Evolutionary conservation across 2,329 filamentous ascomycete species (phyloP).

Genomic region (Ceratocystis destructans): DNA sequence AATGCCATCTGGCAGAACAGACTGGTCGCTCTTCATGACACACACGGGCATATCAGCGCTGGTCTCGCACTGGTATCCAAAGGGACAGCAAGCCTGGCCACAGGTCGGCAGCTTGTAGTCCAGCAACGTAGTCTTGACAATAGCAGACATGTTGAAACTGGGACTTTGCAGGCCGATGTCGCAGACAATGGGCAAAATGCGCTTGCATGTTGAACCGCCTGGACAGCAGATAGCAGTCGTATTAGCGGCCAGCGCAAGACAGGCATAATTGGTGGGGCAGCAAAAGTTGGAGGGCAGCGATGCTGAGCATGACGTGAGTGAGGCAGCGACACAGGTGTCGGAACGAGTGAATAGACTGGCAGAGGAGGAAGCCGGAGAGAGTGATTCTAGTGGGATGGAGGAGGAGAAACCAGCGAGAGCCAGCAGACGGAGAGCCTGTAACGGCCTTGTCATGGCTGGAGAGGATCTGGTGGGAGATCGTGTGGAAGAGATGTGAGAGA

Average conservation of each 20-base stretch:
- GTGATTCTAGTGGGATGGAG: slow-evolving; percentile 31
- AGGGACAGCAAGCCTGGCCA: slow-evolving; percentile 52
- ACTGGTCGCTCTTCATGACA: slow-evolving; percentile 38
- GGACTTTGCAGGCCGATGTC: slow-evolving; percentile 48
- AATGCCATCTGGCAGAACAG: slow-evolving; percentile 26
- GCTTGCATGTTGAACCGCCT: slow-evolving; percentile 39
- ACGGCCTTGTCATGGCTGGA: slow-evolving; percentile 24
- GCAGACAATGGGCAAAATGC: slow-evolving; percentile 51
- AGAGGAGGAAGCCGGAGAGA: slow-evolving; percentile 23
- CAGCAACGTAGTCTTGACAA: slow-evolving; percentile 53
- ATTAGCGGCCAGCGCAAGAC: slow-evolving; percentile 46
- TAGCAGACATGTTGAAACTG: slow-evolving; percentile 39
- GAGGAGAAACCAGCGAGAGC: slow-evolving; percentile 26
- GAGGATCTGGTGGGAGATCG: slow-evolving; percentile 21
- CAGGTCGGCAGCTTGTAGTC: slow-evolving; percentile 43
- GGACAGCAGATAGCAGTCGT: slow-evolving; percentile 63
- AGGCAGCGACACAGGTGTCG: slow-evolving; percentile 28
- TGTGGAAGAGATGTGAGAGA: not conserved
- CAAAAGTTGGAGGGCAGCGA: slow-evolving; percentile 52
- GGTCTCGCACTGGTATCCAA: slow-evolving; percentile 50
- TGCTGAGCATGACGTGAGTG: slow-evolving; percentile 39
- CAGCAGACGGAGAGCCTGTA: slow-evolving; percentile 27
- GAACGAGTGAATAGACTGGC: slow-evolving; percentile 28
- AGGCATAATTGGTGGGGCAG: slow-evolving; percentile 42
- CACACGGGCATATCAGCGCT: slow-evolving; percentile 30